These are phyloP conservation scores for Metschnikowia drakensbergensis DNA, from an alignment of 805 yeast genomes.

Conservation along the genomic window DNA sequence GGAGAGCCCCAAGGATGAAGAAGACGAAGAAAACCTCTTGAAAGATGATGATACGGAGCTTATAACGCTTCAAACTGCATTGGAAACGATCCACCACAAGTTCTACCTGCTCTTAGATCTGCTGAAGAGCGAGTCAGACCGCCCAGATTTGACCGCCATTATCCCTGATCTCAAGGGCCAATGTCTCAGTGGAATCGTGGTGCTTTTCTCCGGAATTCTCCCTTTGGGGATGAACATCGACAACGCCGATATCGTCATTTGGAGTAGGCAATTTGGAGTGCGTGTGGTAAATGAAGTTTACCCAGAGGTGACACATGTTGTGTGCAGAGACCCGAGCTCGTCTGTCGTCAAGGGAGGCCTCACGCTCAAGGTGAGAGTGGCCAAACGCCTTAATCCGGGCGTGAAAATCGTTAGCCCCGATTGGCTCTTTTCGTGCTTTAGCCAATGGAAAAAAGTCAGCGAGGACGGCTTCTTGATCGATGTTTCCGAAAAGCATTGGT, in stretches of 20 bases:
- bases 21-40: conserved; percentile 50
- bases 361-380: conserved; percentile 81
- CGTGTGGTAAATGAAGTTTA: conserved; percentile 67
- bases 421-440: conserved; percentile 86
- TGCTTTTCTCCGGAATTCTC: conserved; percentile 84
- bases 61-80: conserved; percentile 53
- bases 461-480: conserved; percentile 56
- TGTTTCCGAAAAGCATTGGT: conserved; percentile 42
- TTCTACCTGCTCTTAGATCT: conserved; percentile 43
- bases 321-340: conserved; percentile 66
- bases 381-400: conserved; percentile 55
- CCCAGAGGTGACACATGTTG: conserved; percentile 77
- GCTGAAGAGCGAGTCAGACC: conserved; percentile 11
- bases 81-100: conserved; percentile 59
- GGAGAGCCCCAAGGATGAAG: conserved; percentile 25
- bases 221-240: conserved; percentile 76
- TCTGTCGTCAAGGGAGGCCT: conserved; percentile 30
- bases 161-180: conserved; percentile 69
- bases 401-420: conserved; percentile 84
- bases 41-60: conserved; percentile 83
- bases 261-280: conserved; percentile 94
- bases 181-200: conserved; percentile 64
- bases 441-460: conserved; percentile 68
- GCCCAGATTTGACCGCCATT: conserved; percentile 65
- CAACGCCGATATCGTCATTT: conserved; percentile 80